Evolutionary conservation across 495 filamentous ascomycete genomes (phyloP), one percentile per base, ranked within the genome.

Genomic region (Clohesyomyces aquaticus): DNA sequence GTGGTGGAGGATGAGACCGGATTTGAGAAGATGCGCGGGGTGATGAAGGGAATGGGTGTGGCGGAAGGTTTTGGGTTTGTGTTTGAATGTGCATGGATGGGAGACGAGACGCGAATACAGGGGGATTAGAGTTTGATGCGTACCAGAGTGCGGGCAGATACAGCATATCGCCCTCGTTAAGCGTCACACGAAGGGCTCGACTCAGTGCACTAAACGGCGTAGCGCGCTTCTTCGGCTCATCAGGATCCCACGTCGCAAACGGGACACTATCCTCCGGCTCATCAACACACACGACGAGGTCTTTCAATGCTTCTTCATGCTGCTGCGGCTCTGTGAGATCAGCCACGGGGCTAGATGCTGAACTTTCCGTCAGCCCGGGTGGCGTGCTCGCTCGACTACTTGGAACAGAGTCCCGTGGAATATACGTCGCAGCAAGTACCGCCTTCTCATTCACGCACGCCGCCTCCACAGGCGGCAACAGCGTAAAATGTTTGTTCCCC

Each of bases 81-180:
- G n/a, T n/a, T n/a, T n/a, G n/a, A n/a, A n/a, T n/a, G n/a, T n/a
- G n/a, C n/a, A n/a, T n/a, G n/a, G n/a, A n/a, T n/a, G n/a, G n/a
- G n/a, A n/a, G n/a, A n/a, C n/a, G n/a, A n/a, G n/a, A n/a, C n/a
- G n/a, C n/a, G n/a, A n/a, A n/a, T n/a, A n/a, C n/a, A 32, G 2
- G 28, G 23, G 38, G 61, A 88, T 6, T 14, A 38, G 32, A 14
- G 32, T 14, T 14, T 38, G 14, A 38, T n/a, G n/a, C 32, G 14
- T 38, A 38, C 88, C 88, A 91, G 75, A 91, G 79, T 23, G 85
- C 82, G 21, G 89, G 89, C 22, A 93, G 72, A 74, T 92, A 93
- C n/a, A 93, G 66, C 81, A 93, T 87, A 74, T 93, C 89, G 1
- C 89, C 89, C n/a, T 81, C 78, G 0, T 84, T 67, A 10, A 92